Evolutionary conservation across 306 rosid genomes (phyloP), one percentile per base, ranked within the genome.

Genomic region (Cucurbita moschata): DNA sequence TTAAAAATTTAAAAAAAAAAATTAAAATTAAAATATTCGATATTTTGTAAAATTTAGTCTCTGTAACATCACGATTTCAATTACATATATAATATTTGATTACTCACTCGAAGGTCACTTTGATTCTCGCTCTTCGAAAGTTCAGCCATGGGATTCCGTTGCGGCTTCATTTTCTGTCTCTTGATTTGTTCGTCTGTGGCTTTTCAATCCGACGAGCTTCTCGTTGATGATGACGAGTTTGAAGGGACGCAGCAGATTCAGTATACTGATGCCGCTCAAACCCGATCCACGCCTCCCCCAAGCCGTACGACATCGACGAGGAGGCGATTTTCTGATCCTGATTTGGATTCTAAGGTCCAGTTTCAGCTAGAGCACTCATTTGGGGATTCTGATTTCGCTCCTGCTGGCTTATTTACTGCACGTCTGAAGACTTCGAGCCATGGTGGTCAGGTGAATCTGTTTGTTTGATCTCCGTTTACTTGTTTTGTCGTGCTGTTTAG

Each of bases 161-260:
- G 40, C 66, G 63, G 82, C 16, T 71, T 81, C 68, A 21, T 72
- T 23, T 72, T 86, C 79, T 70, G 67, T 72, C 83, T 83, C 75
- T 60, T 79, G 44, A 49, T 81, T 19, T 69, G 76, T 60, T 70
- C 66, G 21, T 73, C 85, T 58, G 14, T 72, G 30, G 92, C 88
- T 81, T 94, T 94, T 73, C 95, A 91, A 78, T 94, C 98, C 53
- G 98, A 94, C 10, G 98, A 94, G 83, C 97, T 94, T 64, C 90
- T 89, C 77, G 49, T 84, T 26, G 98, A 94, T 81, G 97, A 94
- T 78, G 97, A 90, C 18, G 98, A 94, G 77, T 90, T 90, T 58
- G 94, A 94, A 85, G 97, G 90, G 49, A 62, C 57, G 18, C 80
- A 43, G 23, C 75, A 43, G 18, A 75, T 77, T 52, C 83, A 50